Base-by-base conservation (phyloP, 1,284 basidiomycete species). In the Cystobasidium pallidum region DNA sequence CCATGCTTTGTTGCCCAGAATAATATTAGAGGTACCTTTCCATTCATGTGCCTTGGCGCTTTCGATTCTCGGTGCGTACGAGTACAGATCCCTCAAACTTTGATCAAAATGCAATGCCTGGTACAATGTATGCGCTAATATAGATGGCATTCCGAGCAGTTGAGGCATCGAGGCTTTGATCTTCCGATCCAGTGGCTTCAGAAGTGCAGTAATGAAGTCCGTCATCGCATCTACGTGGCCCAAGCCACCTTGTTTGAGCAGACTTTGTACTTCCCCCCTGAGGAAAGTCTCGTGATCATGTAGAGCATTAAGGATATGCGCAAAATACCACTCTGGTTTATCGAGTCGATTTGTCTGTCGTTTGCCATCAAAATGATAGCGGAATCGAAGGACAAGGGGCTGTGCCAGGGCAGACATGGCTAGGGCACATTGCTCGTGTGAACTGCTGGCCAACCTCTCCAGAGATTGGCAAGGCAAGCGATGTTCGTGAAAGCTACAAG, bases 291-390 rank as follows among this genome's bases (percentile, higher is more conserved):
- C 84, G 76, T 95, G 92, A 73, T 93, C 90, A 77, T 91, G 91
- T 39, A 87, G 85, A 66, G 89, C 85, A 77, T 96, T 92, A 32
- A 91, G 84, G 19, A 98, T 85, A 80, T 97, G 91, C 2, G 91
- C 89, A 77, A 99, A 91, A 77, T 91, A 97, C 92, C 95, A 99
- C 81, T 98, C 96, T 0, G 95, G 95, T 86, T 96, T 99, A 83
- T 98, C 95, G 6, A 95, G 82, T 58, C 92, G 86, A 81, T 97
- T 99, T 0, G 95, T 99, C 74, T 88, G 86, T 41, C 92, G 85
- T 15, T 86, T 84, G 0, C 91, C 88, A 75, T 97, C 93, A 77
- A 99, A 99, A 79, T 99, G 96, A 80, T 91, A 99, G 77, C 90
- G 91, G 84, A 98, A 99, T 26, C 95, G 87, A 57, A 93, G 82